Conservation (phyloP, 1,284 basidiomycete species). For the Apiotrichum montevideense region DNA sequence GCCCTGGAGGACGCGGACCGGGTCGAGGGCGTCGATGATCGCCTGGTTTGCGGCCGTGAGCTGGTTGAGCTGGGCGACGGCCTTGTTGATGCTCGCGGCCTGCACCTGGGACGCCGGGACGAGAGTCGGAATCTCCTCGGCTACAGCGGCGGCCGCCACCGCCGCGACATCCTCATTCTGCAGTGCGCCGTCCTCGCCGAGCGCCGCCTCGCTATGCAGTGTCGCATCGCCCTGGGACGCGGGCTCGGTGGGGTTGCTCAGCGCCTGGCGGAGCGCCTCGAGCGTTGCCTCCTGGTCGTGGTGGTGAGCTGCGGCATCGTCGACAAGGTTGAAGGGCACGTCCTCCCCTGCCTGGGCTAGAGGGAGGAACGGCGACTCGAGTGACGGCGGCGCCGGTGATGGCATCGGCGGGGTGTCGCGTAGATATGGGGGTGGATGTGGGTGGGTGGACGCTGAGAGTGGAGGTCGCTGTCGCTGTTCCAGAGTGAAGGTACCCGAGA, state of each 20-base stretch:
- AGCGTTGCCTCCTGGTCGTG: conserved; percentile 28
- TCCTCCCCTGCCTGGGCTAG: conserved; percentile 8
- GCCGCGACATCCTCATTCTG: not conserved
- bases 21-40: conserved; percentile 30
- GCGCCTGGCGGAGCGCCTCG: conserved; percentile 31
- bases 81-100: conserved; percentile 18
- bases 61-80: conserved; percentile 21
- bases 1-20: conserved; percentile 23
- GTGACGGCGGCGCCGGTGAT: not conserved
- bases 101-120: conserved; percentile 17
- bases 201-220: not conserved
- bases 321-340: conserved; percentile 15
- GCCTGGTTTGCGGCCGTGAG: conserved; percentile 20
- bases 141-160: too few species aligned
- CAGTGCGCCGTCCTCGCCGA: not conserved
- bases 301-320: conserved; percentile 15
- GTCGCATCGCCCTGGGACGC: not conserved
- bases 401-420: not conserved
- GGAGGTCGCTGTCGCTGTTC: conserved; percentile 1
- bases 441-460: conserved; percentile 7
- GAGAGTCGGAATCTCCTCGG: conserved; percentile 7
- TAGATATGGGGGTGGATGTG: not conserved
- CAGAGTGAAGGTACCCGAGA: too few species aligned
- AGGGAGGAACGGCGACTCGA: conserved; percentile 12
- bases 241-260: conserved; percentile 11